Conservation (phyloP, 768 basidiomycete genomes). For the Candolleomyces eurysporus region DNA sequence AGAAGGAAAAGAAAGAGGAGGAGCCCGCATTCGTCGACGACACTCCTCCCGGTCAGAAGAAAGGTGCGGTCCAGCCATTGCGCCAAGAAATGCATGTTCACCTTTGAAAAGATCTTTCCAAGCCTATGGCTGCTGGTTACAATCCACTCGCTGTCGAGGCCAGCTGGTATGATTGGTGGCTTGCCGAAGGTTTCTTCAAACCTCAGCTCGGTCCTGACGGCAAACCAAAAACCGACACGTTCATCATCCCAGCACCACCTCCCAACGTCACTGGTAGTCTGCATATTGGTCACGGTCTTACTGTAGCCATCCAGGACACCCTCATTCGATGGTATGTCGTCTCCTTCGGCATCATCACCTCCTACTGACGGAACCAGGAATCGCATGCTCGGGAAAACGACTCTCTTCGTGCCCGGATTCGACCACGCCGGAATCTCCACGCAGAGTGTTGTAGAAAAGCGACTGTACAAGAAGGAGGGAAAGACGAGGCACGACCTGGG, state of each 20-base stretch:
- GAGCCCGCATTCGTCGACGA: conserved; percentile 78
- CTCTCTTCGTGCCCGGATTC: conserved; percentile 90
- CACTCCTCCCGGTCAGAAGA: conserved; percentile 90
- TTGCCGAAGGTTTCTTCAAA: conserved; percentile 84
- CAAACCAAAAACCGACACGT: conserved; percentile 50
- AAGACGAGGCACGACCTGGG: conserved; percentile 93
- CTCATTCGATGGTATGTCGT: conserved; percentile 80
- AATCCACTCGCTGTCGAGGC: conserved; percentile 94
- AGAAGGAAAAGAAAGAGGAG: conserved; percentile 71
- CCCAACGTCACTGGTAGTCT: conserved; percentile 96
- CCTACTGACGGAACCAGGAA: conserved; percentile 55
- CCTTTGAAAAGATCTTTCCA: conserved; percentile 62
- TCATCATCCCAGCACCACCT: conserved; percentile 88
- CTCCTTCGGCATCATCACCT: not conserved
- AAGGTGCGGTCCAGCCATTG: conserved; percentile 51
- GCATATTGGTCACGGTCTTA: conserved; percentile 94
- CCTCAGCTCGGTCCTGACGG: conserved; percentile 52
- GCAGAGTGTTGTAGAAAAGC: conserved; percentile 95
- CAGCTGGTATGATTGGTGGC: conserved; percentile 99
- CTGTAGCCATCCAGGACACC: conserved; percentile 86
- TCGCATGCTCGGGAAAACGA: conserved; percentile 92
- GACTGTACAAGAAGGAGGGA: conserved; percentile 79
- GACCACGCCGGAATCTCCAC: conserved; percentile 99
- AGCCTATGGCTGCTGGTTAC: conserved; percentile 90
- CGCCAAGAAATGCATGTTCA: not conserved